Evolutionary conservation across 306 rosid species (phyloP).

Genomic region (Prosopis cineraria): DNA sequence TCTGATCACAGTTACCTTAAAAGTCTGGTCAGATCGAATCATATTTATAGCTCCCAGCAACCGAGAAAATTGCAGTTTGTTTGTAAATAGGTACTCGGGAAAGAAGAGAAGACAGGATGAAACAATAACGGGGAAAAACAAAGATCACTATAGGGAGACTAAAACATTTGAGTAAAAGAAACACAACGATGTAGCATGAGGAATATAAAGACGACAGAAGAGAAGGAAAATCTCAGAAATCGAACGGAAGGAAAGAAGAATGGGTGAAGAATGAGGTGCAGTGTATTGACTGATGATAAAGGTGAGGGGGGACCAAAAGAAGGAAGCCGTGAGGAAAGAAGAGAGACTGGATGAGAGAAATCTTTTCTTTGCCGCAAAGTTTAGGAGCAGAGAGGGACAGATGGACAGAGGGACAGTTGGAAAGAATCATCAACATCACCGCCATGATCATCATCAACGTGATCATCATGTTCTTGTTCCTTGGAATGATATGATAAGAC

Average conservation of each 20-base stretch:
- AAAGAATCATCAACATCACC: neutral
- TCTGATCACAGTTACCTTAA: conserved; percentile 18
- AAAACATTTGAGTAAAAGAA: neutral
- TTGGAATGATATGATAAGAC: neutral
- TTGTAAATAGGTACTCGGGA: neutral
- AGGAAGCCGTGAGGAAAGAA: conserved; percentile 44
- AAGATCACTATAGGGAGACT: neutral
- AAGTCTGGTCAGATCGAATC: conserved; percentile 29
- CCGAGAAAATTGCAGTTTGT: neutral
- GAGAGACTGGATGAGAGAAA: conserved; percentile 24
- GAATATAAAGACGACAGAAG: neutral
- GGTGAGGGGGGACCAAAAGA: neutral
- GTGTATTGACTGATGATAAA: neutral
- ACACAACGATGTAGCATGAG: neutral
- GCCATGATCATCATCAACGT: neutral
- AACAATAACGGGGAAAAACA: neutral
- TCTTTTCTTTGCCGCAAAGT: conserved; percentile 36
- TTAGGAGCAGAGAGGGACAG: neutral
- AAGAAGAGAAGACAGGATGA: neutral
- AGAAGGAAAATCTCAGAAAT: neutral
- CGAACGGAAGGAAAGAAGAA: neutral
- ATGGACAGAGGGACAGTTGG: neutral
- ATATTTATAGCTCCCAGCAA: neutral
- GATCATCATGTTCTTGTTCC: neutral
- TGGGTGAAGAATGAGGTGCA: neutral